These are phyloP conservation scores for Nakazawaea laoshanensis DNA, from an alignment of 805 yeast genomes.

Conservation along the genomic window DNA sequence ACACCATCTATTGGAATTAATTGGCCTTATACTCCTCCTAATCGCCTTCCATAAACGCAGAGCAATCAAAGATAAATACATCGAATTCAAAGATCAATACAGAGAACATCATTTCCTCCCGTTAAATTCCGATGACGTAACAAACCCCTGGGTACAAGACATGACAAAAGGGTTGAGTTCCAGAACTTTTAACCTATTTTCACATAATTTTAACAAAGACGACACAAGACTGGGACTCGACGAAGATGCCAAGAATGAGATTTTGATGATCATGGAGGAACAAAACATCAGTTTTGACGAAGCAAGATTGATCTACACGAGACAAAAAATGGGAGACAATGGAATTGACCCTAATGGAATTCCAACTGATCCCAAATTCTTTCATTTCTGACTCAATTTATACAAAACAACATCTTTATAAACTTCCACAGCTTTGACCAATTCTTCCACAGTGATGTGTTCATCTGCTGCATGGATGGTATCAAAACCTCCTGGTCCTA, in stretches of 20 bases:
- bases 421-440: constrained; percentile 39
- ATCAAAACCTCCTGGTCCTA: constrained; percentile 47
- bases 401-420: constrained; percentile 29
- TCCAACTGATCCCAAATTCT: constrained; percentile 10
- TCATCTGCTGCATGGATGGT: constrained; percentile 45
- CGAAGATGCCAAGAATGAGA: constrained; percentile 39
- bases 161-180: constrained; percentile 53
- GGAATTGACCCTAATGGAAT: constrained; percentile 26
- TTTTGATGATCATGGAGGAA: constrained; percentile 45
- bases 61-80: constrained; percentile 1
- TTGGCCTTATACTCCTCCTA: background rate
- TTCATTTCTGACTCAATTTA: constrained; percentile 8
- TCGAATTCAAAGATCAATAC: background rate
- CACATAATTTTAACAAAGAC: constrained; percentile 30
- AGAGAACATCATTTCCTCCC: constrained; percentile 5
- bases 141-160: constrained; percentile 30
- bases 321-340: constrained; percentile 34
- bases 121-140: constrained; percentile 4
- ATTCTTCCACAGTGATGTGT: constrained; percentile 31
- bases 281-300: constrained; percentile 52
- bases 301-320: constrained; percentile 52
- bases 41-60: constrained; percentile 5
- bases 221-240: constrained; percentile 62
- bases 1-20: background rate
- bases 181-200: constrained; percentile 41